phyloP scores from a whole-genome alignment of 768 basidiomycete species.

The Rhodotorula diobovata region DNA sequence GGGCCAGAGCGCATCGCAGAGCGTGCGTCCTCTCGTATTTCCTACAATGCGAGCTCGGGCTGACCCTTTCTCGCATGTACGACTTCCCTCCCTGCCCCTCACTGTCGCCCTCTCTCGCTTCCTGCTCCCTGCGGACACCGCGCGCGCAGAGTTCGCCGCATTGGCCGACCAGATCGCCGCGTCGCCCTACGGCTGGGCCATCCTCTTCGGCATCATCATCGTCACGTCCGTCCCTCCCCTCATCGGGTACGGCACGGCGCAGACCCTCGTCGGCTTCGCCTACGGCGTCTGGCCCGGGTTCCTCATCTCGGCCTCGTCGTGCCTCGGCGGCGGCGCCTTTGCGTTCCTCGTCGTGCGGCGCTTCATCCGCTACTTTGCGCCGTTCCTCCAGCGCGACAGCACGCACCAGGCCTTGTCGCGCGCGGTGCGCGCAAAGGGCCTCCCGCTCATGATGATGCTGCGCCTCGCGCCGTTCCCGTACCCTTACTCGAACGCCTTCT shows the following conservation, averaged over 20 bases:
- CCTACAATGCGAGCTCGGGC: too few relatives aligned
- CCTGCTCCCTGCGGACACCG: too few relatives aligned
- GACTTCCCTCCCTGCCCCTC: too few relatives aligned
- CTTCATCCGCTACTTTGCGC: slow-evolving; percentile 13
- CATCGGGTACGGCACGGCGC: slow-evolving; percentile 62
- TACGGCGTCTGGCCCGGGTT: slow-evolving; percentile 71
- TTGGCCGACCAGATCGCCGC: slow-evolving; percentile 21
- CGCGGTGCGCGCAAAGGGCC: slow-evolving; percentile 57
- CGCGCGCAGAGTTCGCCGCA: slow-evolving; percentile 21
- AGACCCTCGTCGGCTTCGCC: slow-evolving; percentile 72
- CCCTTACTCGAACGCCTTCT: slow-evolving; percentile 74
- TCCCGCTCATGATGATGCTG: slow-evolving; percentile 75
- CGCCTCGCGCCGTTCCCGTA: slow-evolving; percentile 74
- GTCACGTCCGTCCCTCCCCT: slow-evolving; percentile 54
- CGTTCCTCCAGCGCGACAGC: slow-evolving; percentile 9
- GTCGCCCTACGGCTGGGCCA: slow-evolving; percentile 11
- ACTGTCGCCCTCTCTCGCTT: too few relatives aligned
- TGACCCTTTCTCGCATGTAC: too few relatives aligned
- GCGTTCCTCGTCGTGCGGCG: slow-evolving; percentile 52
- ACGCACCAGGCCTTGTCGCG: slow-evolving; percentile 32
- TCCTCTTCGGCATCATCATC: slow-evolving; percentile 20
- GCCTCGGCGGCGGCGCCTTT: slow-evolving; percentile 61
- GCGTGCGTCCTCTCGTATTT: slow-evolving; percentile 24
- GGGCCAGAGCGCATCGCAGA: slow-evolving; percentile 21
- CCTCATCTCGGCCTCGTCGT: slow-evolving; percentile 59